Conservation (phyloP, 2,329 filamentous ascomycete species). For the Lecanicillium sp. region DNA sequence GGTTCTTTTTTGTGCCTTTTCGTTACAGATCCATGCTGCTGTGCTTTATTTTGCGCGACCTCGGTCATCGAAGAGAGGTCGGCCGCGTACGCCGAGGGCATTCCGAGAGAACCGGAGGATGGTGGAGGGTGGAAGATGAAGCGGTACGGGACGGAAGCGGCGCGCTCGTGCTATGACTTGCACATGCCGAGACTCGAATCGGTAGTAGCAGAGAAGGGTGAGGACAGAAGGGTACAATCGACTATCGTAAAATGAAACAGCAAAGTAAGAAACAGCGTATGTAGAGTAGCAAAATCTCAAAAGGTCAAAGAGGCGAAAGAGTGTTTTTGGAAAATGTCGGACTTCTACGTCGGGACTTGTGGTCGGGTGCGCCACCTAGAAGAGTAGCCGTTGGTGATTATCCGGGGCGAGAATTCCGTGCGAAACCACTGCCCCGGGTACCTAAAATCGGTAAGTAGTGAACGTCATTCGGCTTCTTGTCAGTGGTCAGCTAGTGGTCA, state of each 20-base stretch:
- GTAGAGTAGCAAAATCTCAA: too few relatives aligned
- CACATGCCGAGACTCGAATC: conserved; percentile 1
- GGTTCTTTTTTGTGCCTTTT: conserved; percentile 25
- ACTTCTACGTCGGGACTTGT: too few relatives aligned
- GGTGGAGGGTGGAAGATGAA: conserved; percentile 11
- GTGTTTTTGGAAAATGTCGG: too few relatives aligned
- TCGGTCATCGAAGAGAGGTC: conserved; percentile 53
- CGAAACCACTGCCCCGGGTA: not conserved
- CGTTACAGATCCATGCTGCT: conserved; percentile 18
- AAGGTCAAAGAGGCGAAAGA: too few relatives aligned
- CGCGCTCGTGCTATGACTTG: conserved; percentile 1
- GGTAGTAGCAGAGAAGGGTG: not conserved
- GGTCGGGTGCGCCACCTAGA: not conserved
- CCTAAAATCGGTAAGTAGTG: not conserved
- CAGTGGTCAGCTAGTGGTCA: conserved; percentile 8
- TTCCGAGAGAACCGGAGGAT: conserved; percentile 7
- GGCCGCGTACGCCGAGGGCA: conserved; percentile 35
- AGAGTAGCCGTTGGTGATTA: conserved; percentile 7
- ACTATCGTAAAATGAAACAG: too few relatives aligned
- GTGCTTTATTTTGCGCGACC: conserved; percentile 28
- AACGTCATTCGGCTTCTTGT: conserved; percentile 11
- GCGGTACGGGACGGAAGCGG: not conserved
- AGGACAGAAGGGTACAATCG: too few relatives aligned
- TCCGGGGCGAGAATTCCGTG: conserved; percentile 1
- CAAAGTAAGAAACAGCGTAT: too few relatives aligned